A percentile compares a stretch with the other conserved stretches of the same genome.
Evolutionary conservation across 164 flowering plant species (phyloP).

Genomic region (Piper longum): DNA sequence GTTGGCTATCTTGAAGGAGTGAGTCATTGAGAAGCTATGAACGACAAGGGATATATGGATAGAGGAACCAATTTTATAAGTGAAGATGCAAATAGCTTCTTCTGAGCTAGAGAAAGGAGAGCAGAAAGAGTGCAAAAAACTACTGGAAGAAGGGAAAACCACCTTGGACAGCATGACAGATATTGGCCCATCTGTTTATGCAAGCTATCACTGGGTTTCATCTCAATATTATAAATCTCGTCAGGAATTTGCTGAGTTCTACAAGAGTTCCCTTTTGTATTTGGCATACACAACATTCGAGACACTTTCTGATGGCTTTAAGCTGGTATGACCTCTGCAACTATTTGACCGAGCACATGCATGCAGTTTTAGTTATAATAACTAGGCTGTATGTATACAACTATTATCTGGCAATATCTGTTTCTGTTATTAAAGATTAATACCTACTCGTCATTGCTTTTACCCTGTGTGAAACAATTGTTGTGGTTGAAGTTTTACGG

Average conservation of each 20-base stretch:
- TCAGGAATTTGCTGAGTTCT: slow-evolving; percentile 86
- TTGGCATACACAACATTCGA: slow-evolving; percentile 93
- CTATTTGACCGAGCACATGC: too few species aligned
- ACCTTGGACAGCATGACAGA: slow-evolving; percentile 94
- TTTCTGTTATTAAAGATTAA: too few species aligned
- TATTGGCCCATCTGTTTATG: slow-evolving; percentile 95
- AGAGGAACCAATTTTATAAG: slow-evolving; percentile 77
- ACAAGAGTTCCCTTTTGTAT: slow-evolving; percentile 80
- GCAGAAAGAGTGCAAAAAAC: slow-evolving; percentile 78
- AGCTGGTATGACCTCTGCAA: slow-evolving; percentile 46
- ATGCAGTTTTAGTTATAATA: not conserved
- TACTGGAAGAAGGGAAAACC: slow-evolving; percentile 77
- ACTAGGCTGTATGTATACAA: not conserved
- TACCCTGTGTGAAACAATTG: too few species aligned
- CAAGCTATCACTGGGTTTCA: slow-evolving; percentile 82
- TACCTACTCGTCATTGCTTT: too few species aligned
- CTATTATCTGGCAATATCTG: not conserved
- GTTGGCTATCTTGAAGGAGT: slow-evolving; percentile 72
- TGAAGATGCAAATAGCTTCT: slow-evolving; percentile 78
- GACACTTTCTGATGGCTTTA: slow-evolving; percentile 80
- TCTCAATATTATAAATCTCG: slow-evolving; percentile 67
- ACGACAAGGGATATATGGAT: slow-evolving; percentile 60
- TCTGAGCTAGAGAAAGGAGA: slow-evolving; percentile 62
- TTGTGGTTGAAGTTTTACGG: too few species aligned
- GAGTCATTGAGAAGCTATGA: slow-evolving; percentile 68